These are phyloP conservation scores for Pistacia integerrima DNA, from an alignment of 345 rosid genomes.

Conservation along the genomic window DNA sequence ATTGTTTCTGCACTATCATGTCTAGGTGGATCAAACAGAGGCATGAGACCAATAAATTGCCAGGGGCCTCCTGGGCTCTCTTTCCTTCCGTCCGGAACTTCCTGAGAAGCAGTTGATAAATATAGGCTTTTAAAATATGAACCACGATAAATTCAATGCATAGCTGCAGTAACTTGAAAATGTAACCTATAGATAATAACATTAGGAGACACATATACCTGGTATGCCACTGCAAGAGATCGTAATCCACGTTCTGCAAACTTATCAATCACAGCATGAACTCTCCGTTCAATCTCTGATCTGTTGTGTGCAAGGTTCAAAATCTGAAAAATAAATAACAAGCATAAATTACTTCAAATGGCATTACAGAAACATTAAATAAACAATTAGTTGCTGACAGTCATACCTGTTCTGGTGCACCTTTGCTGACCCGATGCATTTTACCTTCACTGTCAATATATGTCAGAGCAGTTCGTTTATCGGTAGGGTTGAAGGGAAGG, in stretches of 20 bases:
- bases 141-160: background rate
- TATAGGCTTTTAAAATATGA: background rate
- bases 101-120: conserved; percentile 34
- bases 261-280: conserved; percentile 57
- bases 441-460: conserved; percentile 48
- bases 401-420: conserved; percentile 68
- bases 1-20: conserved; percentile 68
- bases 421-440: conserved; percentile 71
- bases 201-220: conserved; percentile 29
- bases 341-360: conserved; percentile 13
- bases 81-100: conserved; percentile 64
- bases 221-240: conserved; percentile 68
- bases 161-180: background rate
- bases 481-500: conserved; percentile 68
- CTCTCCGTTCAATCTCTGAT: conserved; percentile 59
- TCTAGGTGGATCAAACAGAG: conserved; percentile 72
- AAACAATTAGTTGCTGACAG: conserved; percentile 2
- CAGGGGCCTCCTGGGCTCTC: conserved; percentile 65
- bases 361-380: conserved; percentile 4
- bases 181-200: conserved; percentile 1
- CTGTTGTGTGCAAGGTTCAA: conserved; percentile 54
- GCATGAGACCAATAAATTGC: conserved; percentile 64
- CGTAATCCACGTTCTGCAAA: conserved; percentile 63
- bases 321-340: conserved; percentile 36
- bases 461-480: conserved; percentile 64